Conservation (phyloP, 176 grass and related monocot genomes). For the Avena sativa region DNA sequence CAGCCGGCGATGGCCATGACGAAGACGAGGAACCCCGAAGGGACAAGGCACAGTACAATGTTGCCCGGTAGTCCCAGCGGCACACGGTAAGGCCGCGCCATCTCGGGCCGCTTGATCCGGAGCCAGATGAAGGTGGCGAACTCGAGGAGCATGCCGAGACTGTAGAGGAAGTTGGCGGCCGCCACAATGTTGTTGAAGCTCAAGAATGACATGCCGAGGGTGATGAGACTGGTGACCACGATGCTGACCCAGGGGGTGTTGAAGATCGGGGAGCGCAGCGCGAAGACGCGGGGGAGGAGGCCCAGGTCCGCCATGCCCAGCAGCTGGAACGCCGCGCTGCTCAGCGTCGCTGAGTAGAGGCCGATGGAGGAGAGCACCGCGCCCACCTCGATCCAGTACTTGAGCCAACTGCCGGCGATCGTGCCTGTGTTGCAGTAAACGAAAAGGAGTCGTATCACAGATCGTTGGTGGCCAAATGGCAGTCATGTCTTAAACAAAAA, state of each 20-base stretch:
- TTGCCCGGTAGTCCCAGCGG: constrained; percentile 42
- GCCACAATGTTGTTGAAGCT: constrained; percentile 85
- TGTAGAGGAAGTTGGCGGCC: constrained; percentile 93
- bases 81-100: constrained; percentile 66
- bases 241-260: constrained; percentile 85
- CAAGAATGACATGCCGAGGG: constrained; percentile 78
- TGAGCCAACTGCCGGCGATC: constrained; percentile 80
- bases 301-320: constrained; percentile 94
- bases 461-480: not conserved
- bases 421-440: constrained; percentile 37
- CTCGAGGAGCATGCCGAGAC: constrained; percentile 93
- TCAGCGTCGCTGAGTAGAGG: constrained; percentile 83
- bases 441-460: not conserved
- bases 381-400: constrained; percentile 92
- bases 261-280: constrained; percentile 55
- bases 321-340: constrained; percentile 84
- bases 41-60: constrained; percentile 62
- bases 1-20: constrained; percentile 87
- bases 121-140: constrained; percentile 84
- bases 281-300: constrained; percentile 68
- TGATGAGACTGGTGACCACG: constrained; percentile 64
- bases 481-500: not conserved
- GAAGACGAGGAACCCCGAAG: constrained; percentile 79
- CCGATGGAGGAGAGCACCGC: constrained; percentile 88
- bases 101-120: constrained; percentile 47